Percentiles rank a stretch among this genome's conserved stretches.
Conservation (phyloP, 2,329 filamentous ascomycete genomes). For the Neofusicoccum ribis region DNA sequence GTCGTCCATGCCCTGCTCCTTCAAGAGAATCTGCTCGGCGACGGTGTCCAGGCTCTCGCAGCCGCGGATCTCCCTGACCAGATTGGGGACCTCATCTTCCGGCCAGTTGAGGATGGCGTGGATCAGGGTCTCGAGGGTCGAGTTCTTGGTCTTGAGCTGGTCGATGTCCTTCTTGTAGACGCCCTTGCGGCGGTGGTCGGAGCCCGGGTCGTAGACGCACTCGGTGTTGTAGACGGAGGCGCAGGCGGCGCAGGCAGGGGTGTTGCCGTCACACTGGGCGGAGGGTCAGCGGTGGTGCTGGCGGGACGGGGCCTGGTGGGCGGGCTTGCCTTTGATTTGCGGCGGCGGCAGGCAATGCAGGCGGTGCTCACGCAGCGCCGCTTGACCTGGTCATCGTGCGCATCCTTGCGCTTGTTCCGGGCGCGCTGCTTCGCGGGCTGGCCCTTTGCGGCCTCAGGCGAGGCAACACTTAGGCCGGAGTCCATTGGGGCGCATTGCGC, state of each 20-base stretch:
- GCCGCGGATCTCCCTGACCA: constrained; percentile 84
- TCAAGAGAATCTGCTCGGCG: constrained; percentile 58
- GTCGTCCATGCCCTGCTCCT: constrained; percentile 50
- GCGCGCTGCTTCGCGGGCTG: constrained; percentile 30
- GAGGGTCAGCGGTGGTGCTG: constrained; percentile 22
- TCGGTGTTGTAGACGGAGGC: constrained; percentile 87
- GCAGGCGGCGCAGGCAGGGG: constrained; percentile 93
- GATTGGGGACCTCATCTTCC: constrained; percentile 77
- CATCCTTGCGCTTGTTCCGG: constrained; percentile 36
- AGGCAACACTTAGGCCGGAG: constrained; percentile 26
- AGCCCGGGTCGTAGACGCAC: constrained; percentile 94
- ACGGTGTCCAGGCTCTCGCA: constrained; percentile 73
- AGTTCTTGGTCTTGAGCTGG: constrained; percentile 79
- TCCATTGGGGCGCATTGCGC: constrained; percentile 20
- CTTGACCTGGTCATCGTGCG: constrained; percentile 42
- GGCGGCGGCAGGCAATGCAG: constrained; percentile 42
- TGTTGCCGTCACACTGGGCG: constrained; percentile 76
- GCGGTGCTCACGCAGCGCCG: constrained; percentile 44
- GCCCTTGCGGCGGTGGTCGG: constrained; percentile 92
- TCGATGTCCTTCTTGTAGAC: constrained; percentile 95
- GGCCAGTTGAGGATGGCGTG: constrained; percentile 89
- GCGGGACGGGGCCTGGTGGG: neutral
- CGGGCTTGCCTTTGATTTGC: constrained; percentile 42
- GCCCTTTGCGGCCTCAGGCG: neutral
- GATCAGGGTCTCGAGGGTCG: constrained; percentile 87